Base-by-base conservation (phyloP, 208 protist genomes). In the Leishmania amazonensis region DNA sequence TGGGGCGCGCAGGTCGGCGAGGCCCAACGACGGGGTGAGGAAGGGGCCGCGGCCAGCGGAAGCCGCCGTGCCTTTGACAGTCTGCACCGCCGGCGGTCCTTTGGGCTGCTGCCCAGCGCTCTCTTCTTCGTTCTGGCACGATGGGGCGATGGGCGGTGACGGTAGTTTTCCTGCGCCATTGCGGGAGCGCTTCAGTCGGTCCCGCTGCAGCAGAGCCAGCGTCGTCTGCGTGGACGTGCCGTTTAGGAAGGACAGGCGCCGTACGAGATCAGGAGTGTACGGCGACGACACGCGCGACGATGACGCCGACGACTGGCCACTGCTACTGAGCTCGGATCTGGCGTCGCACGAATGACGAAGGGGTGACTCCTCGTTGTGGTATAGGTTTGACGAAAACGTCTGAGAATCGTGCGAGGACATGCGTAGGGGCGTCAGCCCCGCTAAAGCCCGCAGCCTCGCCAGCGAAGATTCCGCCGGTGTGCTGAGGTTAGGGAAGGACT, bases 381-480 rank as follows among this genome's bases (percentile, higher is more conserved):
- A 64, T 31, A 65, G n/a, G 2, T 11, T 6, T 47, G 31, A 49
- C 31, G 35, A 62, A 1, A 62, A 31, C 31, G 17, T 28, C 40
- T 40, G 31, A n/a, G 77, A 31, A 5, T 72, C 68, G 21, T 35
- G 4, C 38, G 80, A 54, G 17, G 60, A 38, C 40, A 78, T 53
- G 8, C n/a, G 35, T 7, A 85, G 62, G 6, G 82, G 68, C 11
- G 75, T 13, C 28, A 60, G 67, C 21, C 82, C 73, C 1, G 82
- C 82, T 60, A 85, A 49, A 49, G 82, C 76, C n/a, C 82, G 82
- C 70, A 85, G 77, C 35, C 82, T 78, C 17, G 82, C 77, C 49
- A 85, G 82, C 53, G 82, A 81, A 5, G 77, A 81, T 47, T 81
- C 76, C 7, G 68, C 77, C 9, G 51, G 38, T 51, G 75, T 49